A percentile compares a stretch with the other conserved stretches of the same genome.
Conservation (phyloP, 2,329 filamentous ascomycete species). For the Alternaria sp. region DNA sequence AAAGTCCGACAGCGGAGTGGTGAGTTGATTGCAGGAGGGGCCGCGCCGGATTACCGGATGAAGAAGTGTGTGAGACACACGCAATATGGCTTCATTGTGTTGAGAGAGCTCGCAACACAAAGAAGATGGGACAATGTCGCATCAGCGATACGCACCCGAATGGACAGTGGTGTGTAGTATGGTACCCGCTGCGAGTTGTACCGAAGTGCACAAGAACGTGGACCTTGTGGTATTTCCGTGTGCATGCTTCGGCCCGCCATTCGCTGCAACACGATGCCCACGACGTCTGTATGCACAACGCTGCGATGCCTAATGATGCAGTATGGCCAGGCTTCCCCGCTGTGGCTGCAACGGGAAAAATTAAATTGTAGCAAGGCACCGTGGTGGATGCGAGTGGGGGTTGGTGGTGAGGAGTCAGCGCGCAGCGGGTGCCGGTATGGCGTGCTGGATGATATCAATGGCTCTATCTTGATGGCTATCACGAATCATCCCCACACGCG, state of each 20-base stretch:
- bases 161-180: constrained; percentile 21
- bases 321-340: constrained; percentile 12
- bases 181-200: constrained; percentile 28
- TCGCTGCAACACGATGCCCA: constrained; percentile 25
- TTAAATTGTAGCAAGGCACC: constrained; percentile 26
- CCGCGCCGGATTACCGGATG: constrained; percentile 24
- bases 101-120: constrained; percentile 20
- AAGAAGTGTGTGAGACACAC: constrained; percentile 24
- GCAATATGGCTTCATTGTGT: constrained; percentile 32
- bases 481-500: constrained; percentile 38
- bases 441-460: constrained; percentile 45
- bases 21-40: constrained; percentile 25
- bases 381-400: constrained; percentile 32
- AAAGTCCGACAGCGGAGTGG: constrained; percentile 2
- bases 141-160: constrained; percentile 32
- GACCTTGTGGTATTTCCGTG: constrained; percentile 29
- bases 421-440: constrained; percentile 38
- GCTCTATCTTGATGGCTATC: constrained; percentile 40
- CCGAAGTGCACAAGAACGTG: constrained; percentile 29
- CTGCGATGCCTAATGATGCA: constrained; percentile 30
- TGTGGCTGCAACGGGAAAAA: constrained; percentile 27
- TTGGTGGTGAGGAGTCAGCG: constrained; percentile 22
- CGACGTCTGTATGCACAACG: not conserved
- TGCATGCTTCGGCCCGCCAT: constrained; percentile 26
- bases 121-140: constrained; percentile 23